Percentiles rank a stretch among this genome's conserved stretches.
These are phyloP conservation scores for Tetratostichococcus sp. DNA, from an alignment of 139 green algal genomes.

Conservation along the genomic window DNA sequence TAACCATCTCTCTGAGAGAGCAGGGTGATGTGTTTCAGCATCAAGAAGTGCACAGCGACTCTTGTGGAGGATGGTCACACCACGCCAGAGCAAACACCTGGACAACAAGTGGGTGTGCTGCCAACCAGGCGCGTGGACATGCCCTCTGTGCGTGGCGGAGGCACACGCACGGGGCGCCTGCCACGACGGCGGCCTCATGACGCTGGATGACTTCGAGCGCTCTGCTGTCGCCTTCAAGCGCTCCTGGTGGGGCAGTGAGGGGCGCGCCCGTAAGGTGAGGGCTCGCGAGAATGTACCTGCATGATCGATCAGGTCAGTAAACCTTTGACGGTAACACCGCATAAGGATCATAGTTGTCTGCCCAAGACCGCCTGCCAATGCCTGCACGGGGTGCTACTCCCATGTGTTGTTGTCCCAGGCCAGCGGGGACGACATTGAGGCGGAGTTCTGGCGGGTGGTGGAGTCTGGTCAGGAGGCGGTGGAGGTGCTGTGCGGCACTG, in stretches of 20 bases:
- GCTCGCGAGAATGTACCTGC: no score
- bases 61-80: no score
- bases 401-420: constrained; percentile 14
- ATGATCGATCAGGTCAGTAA: no score
- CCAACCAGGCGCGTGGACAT: constrained; percentile 89
- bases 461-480: constrained; percentile 72
- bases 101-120: no score
- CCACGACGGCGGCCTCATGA: constrained; percentile 55
- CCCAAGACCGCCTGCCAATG: no score
- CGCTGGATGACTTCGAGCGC: constrained; percentile 59
- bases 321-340: no score
- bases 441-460: constrained; percentile 90
- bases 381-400: no score
- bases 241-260: constrained; percentile 38
- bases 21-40: no score
- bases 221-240: constrained; percentile 40
- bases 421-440: constrained; percentile 62
- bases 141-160: constrained; percentile 58
- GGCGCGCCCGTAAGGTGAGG: constrained; percentile 10
- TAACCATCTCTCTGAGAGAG: no score
- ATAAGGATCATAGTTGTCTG: no score
- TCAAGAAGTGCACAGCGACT: no score
- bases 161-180: constrained; percentile 21
- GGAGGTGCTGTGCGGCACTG: constrained; percentile 70
- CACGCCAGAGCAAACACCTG: no score